Percentiles rank a stretch among this genome's conserved stretches.
Evolutionary conservation across 176 grass and related monocot genomes (phyloP).

Genomic region (maize (Zea mays)): Zm-B73-REFERENCE-NAM-5.0 NC_050101.1:91594001-91594500

Average conservation of each 20-base stretch:
- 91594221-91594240: background rate
- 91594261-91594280: background rate
- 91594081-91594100: background rate
- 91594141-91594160: background rate
- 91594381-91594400: too few species aligned
- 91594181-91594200: too few species aligned
- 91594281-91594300: background rate
- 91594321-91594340: background rate
- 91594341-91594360: background rate
- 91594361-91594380: too few species aligned
- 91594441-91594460: too few species aligned
- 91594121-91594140: background rate
- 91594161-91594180: background rate
- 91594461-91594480: too few species aligned
- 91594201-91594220: background rate
- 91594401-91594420: too few species aligned
- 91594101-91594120: background rate
- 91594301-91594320: background rate
- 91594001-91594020: background rate
- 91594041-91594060: slow-evolving; percentile 13
- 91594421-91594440: too few species aligned
- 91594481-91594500: too few species aligned
- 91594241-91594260: background rate
- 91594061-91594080: background rate
- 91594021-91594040: background rate